Evolutionary conservation across 2,329 filamentous ascomycete species (phyloP).

Genomic region (Pseudogymnoascus sp.): DNA sequence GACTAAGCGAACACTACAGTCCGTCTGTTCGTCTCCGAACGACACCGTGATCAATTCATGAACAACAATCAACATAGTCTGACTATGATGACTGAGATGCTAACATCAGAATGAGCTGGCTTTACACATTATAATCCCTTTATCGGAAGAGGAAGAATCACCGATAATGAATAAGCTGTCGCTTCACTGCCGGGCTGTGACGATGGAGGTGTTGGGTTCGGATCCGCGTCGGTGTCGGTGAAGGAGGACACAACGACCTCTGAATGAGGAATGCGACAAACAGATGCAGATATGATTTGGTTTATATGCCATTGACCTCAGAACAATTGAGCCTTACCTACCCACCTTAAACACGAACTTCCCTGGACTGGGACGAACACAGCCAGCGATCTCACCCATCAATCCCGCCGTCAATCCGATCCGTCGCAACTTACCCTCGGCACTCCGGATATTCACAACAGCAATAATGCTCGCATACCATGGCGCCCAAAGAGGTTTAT

Average conservation of each 20-base stretch:
- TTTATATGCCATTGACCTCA: neutral
- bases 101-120: neutral
- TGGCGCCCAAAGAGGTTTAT: neutral
- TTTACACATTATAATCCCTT: neutral
- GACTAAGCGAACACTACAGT: neutral
- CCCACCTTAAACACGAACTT: neutral
- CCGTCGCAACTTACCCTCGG: neutral
- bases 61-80: constrained; percentile 4
- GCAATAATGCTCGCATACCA: neutral
- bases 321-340: neutral
- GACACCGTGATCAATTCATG: neutral
- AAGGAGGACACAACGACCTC: neutral
- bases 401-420: neutral
- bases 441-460: neutral
- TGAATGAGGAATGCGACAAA: neutral
- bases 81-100: neutral
- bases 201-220: neutral
- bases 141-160: neutral
- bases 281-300: neutral
- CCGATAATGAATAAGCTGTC: neutral
- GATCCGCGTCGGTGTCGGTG: neutral
- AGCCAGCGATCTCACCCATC: neutral
- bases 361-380: neutral
- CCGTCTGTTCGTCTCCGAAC: neutral
- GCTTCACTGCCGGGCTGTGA: neutral